phyloP scores from a whole-genome alignment of 2,329 filamentous ascomycete genomes.

The Botrytis galanthina region DNA sequence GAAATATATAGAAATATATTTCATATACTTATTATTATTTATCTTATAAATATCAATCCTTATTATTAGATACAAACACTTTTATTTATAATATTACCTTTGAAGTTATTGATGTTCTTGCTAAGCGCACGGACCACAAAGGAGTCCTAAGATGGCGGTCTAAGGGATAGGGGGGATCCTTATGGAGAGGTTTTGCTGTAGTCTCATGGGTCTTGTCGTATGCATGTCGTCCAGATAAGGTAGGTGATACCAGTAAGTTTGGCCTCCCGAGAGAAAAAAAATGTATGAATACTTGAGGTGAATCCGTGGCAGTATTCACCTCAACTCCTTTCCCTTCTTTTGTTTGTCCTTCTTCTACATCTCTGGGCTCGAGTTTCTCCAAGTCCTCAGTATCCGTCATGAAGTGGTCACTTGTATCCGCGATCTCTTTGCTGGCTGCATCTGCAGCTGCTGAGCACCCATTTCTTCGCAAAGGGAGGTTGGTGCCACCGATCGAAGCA shows the following conservation, averaged over 20 bases:
- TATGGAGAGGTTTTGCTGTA: no score
- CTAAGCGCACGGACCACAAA: no score
- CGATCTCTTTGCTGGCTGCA: slow-evolving; percentile 25
- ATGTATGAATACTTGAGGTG: slow-evolving; percentile 3
- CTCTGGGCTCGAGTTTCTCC: neutral
- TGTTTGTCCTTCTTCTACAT: neutral
- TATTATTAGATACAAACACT: no score
- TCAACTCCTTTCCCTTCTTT: neutral
- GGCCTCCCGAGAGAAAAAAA: neutral
- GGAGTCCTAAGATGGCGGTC: no score
- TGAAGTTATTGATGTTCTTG: no score
- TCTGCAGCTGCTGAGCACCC: slow-evolving; percentile 25
- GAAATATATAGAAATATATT: no score
- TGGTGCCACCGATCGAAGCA: slow-evolving; percentile 31
- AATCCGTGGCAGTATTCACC: neutral
- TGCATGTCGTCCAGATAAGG: slow-evolving; percentile 18
- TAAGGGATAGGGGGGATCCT: no score
- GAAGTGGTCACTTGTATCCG: slow-evolving; percentile 32
- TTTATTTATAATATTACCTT: no score
- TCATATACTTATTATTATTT: no score
- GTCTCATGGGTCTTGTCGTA: neutral
- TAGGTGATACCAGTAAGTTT: slow-evolving; percentile 16
- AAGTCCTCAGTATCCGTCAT: slow-evolving; percentile 22
- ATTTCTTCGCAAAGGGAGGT: slow-evolving; percentile 28
- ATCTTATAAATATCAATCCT: no score